Evolutionary conservation across 2,329 filamentous ascomycete genomes (phyloP).

Genomic region (Fusarium mundagurra): DNA sequence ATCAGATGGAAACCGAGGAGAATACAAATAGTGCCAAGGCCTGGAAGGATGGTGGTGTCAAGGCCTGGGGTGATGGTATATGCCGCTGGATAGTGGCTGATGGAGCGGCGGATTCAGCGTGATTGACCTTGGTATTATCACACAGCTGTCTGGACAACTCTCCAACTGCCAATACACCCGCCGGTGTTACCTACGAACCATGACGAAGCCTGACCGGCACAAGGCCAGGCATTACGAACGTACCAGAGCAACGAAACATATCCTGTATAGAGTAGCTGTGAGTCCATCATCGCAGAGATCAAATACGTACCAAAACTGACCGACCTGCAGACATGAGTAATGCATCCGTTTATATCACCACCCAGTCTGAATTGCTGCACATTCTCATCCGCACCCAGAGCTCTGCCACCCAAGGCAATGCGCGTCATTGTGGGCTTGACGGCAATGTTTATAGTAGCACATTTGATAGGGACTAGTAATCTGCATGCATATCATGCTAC

Average conservation of each 20-base stretch:
- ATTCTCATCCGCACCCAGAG: not conserved
- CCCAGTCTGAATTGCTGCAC: not conserved
- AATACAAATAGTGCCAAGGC: not conserved
- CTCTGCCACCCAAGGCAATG: not conserved
- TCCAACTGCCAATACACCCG: not conserved
- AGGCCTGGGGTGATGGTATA: too few relatives aligned
- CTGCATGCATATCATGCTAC: not conserved
- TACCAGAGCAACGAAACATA: not conserved
- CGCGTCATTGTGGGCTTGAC: too few relatives aligned
- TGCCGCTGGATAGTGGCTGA: not conserved
- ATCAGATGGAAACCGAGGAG: not conserved
- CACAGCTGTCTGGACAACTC: not conserved
- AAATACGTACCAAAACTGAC: not conserved
- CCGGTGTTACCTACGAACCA: not conserved
- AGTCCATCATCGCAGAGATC: too few relatives aligned
- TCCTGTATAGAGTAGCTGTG: rapidly evolving
- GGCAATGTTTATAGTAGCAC: too few relatives aligned
- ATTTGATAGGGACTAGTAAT: not conserved
- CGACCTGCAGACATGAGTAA: rapidly evolving
- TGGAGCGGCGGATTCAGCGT: too few relatives aligned
- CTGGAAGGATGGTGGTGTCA: not conserved
- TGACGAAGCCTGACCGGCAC: rapidly evolving
- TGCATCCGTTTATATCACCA: not conserved
- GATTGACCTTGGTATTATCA: rapidly evolving
- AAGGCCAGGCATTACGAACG: not conserved